Evolutionary conservation across 73 alveolate species (phyloP).

Genomic region (Durusdinium trenchii): DNA sequence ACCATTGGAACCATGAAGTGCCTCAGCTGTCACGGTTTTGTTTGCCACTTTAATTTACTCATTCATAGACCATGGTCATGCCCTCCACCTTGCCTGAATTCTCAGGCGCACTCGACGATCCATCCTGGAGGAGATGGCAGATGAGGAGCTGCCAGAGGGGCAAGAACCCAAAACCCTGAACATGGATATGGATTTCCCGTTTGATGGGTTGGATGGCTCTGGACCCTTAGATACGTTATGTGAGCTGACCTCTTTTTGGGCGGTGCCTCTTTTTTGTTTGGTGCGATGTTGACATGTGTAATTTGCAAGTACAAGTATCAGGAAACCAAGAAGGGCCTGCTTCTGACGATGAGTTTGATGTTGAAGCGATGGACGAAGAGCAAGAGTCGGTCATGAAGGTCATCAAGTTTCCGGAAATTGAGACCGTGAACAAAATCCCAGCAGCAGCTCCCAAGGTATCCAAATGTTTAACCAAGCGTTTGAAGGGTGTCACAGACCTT

Average conservation of each 20-base stretch:
- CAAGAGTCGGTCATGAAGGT: background rate
- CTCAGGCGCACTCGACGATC: background rate
- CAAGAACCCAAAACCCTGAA: background rate
- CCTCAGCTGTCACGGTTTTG: background rate
- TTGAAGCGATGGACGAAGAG: background rate
- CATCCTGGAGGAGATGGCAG: background rate
- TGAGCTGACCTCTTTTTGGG: no score
- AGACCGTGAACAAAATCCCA: background rate
- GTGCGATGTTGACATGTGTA: no score
- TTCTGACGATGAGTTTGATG: background rate
- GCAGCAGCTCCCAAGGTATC: background rate
- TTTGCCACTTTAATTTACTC: background rate
- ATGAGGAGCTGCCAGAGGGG: background rate
- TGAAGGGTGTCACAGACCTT: background rate
- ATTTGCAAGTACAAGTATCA: background rate
- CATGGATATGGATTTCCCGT: background rate
- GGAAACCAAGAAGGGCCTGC: background rate
- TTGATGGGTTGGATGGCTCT: background rate
- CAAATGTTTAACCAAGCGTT: background rate
- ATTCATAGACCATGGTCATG: background rate
- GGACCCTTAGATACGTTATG: background rate
- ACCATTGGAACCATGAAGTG: background rate
- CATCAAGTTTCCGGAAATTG: background rate
- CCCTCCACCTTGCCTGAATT: background rate
- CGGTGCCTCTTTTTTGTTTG: no score